Conservation (phyloP, 1,139 yeast species). For the Scheffersomyces quercinus region DNA sequence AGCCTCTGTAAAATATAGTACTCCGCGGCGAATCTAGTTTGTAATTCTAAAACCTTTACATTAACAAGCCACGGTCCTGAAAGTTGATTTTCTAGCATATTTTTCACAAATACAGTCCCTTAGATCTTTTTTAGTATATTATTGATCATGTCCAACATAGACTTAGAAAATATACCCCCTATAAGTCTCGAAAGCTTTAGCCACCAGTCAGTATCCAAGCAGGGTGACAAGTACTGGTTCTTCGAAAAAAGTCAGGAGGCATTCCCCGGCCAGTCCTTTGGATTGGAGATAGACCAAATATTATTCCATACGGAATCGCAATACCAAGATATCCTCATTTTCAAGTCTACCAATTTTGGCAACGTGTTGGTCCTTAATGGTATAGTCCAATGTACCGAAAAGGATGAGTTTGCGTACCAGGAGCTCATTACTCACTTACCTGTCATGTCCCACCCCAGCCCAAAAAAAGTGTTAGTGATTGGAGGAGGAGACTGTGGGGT, state of each 20-base stretch:
- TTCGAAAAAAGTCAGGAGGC: constrained; percentile 35
- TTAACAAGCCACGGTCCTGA: no score
- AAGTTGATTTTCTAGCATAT: no score
- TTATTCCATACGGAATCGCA: constrained; percentile 38
- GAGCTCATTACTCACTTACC: constrained; percentile 87
- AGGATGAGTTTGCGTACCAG: constrained; percentile 89
- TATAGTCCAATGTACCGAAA: constrained; percentile 83
- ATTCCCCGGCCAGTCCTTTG: constrained; percentile 49
- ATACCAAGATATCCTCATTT: constrained; percentile 56
- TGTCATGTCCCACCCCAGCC: constrained; percentile 69
- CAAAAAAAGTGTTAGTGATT: constrained; percentile 75
- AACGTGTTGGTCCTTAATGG: constrained; percentile 86
- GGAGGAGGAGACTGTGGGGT: constrained; percentile 98
- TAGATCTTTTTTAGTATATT: neutral
- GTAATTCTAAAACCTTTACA: no score
- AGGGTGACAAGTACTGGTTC: constrained; percentile 40
- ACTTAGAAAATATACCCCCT: neutral
- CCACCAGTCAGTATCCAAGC: constrained; percentile 29
- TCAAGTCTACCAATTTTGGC: constrained; percentile 74
- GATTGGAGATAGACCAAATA: constrained; percentile 33
- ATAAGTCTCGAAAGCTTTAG: constrained; percentile 10
- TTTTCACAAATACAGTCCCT: no score
- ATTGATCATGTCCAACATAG: neutral
- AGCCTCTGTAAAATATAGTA: no score
- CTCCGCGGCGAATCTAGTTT: no score